phyloP scores from a whole-genome alignment of 2,329 filamentous ascomycete species.

The Fusarium subglutinans region DNA sequence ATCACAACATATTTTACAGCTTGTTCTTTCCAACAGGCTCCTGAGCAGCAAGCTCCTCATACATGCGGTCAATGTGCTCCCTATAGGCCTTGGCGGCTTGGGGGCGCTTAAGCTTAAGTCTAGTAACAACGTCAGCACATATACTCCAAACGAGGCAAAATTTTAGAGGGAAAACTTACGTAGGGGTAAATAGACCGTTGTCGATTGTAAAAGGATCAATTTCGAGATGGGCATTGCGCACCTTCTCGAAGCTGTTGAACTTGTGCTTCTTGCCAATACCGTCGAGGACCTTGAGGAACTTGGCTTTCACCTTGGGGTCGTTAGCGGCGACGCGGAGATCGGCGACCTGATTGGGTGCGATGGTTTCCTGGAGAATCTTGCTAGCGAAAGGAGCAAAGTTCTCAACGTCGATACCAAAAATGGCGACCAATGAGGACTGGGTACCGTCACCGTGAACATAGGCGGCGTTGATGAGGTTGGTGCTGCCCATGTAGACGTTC shows the following conservation, averaged over 20 bases:
- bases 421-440: conserved; percentile 82
- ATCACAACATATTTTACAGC: conserved; percentile 33
- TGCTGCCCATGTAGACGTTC: conserved; percentile 88
- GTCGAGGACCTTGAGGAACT: conserved; percentile 82
- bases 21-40: conserved; percentile 32
- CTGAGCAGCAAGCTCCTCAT: conserved; percentile 56
- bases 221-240: conserved; percentile 77
- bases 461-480: conserved; percentile 78
- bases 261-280: conserved; percentile 82
- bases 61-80: conserved; percentile 64
- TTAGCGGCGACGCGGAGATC: conserved; percentile 73
- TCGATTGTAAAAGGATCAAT: conserved; percentile 93
- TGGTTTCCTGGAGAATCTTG: conserved; percentile 75
- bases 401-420: conserved; percentile 89
- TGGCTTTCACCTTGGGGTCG: conserved; percentile 76
- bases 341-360: conserved; percentile 71
- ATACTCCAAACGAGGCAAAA: background rate
- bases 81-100: conserved; percentile 64
- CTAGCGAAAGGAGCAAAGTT: conserved; percentile 83
- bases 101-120: conserved; percentile 69
- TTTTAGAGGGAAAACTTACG: conserved; percentile 66
- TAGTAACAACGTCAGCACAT: conserved; percentile 43
- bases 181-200: conserved; percentile 88
- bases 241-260: conserved; percentile 90
- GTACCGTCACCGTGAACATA: conserved; percentile 92